A percentile compares a stretch with the other conserved stretches of the same genome.
These are phyloP conservation scores for Neovahlkampfia damariscottae DNA, from an alignment of 78 protist genomes.

Conservation along the genomic window DNA sequence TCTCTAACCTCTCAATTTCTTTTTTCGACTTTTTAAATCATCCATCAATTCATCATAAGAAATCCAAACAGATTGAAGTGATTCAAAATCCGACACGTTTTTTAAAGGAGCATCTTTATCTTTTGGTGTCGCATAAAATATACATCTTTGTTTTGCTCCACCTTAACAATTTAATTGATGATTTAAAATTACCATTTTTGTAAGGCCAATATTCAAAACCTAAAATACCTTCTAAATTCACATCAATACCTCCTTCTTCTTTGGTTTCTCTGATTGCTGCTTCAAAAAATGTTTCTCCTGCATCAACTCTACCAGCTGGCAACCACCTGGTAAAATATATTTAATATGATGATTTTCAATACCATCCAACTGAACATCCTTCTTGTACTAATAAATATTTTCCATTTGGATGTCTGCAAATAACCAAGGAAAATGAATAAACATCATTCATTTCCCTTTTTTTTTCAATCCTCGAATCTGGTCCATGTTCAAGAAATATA, in stretches of 20 bases:
- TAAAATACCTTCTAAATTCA: neutral
- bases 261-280: neutral
- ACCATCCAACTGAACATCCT: neutral
- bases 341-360: neutral
- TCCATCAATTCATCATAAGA: neutral
- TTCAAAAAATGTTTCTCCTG: neutral
- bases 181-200: no score
- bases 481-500: neutral
- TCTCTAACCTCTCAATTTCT: neutral
- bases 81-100: neutral
- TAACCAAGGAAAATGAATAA: neutral
- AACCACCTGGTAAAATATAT: neutral
- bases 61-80: neutral
- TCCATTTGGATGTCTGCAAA: neutral
- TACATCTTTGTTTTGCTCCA: neutral
- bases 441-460: neutral
- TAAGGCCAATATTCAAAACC: neutral
- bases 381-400: neutral
- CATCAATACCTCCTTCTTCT: conserved; percentile 4
- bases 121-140: neutral
- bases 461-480: neutral
- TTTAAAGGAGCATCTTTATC: neutral
- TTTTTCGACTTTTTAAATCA: neutral
- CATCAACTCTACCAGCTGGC: neutral
- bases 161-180: no score